These are phyloP conservation scores for Pseudogymnoascus sp. DNA, from an alignment of 2,329 filamentous ascomycete genomes.

Conservation along the genomic window DNA sequence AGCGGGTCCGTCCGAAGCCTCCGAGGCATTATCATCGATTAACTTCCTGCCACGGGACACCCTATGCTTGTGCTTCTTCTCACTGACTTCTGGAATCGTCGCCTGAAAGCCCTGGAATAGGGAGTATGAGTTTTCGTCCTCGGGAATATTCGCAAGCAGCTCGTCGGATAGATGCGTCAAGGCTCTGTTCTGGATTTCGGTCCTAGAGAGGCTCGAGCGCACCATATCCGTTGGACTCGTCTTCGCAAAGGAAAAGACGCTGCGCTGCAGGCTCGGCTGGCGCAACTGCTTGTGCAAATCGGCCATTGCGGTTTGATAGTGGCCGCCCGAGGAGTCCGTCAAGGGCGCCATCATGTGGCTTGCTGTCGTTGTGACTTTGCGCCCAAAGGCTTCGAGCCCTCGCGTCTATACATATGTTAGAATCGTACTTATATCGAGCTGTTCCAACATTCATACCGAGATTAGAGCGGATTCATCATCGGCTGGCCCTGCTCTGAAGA, in stretches of 20 bases:
- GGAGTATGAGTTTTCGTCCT: conserved; percentile 78
- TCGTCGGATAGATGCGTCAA: conserved; percentile 85
- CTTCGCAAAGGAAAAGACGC: conserved; percentile 83
- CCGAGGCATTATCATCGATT: conserved; percentile 56
- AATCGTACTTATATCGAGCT: neutral
- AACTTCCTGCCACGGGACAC: conserved; percentile 71
- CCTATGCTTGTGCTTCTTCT: conserved; percentile 64
- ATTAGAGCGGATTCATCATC: conserved; percentile 29
- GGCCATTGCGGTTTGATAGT: conserved; percentile 82
- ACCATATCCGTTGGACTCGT: conserved; percentile 92
- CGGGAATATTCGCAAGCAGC: conserved; percentile 80
- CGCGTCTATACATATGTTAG: conserved; percentile 53
- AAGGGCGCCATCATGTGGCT: conserved; percentile 76
- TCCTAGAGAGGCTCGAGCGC: conserved; percentile 79
- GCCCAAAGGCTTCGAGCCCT: conserved; percentile 83
- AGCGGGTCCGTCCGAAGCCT: conserved; percentile 50
- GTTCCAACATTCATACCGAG: conserved; percentile 22
- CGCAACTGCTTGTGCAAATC: conserved; percentile 86
- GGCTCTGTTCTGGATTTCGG: conserved; percentile 91
- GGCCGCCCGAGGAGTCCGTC: conserved; percentile 49
- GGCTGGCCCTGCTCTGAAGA: conserved; percentile 23
- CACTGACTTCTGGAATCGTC: conserved; percentile 65
- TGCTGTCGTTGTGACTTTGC: conserved; percentile 91
- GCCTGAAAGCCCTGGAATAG: conserved; percentile 96
- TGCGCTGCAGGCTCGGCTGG: conserved; percentile 75